Percentiles rank a stretch among this genome's conserved stretches.
Evolutionary conservation across 441 rosid species (phyloP).

Genomic region (Rhodomyrtus psidioides): DNA sequence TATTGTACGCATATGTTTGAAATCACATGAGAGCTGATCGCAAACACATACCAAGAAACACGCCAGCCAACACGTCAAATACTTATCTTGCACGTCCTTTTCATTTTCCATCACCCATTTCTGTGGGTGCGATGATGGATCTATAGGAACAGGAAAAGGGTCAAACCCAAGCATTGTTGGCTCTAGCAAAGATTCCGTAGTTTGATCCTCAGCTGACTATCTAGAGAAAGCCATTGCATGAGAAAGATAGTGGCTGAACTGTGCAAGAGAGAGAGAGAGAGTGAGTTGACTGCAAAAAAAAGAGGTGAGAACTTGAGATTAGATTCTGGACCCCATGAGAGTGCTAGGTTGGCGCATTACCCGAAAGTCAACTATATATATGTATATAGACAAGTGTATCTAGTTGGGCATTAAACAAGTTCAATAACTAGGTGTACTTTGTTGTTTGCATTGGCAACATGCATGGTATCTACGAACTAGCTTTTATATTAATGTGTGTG

Average conservation of each 20-base stretch:
- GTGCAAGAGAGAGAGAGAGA: background rate
- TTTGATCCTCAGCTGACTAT: background rate
- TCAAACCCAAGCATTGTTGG: background rate
- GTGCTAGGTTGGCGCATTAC: constrained; percentile 3
- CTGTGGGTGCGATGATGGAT: background rate
- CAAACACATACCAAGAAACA: background rate
- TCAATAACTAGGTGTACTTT: background rate
- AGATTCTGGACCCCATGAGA: background rate
- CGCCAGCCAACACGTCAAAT: background rate
- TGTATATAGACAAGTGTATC: background rate
- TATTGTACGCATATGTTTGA: background rate
- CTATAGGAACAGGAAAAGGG: background rate
- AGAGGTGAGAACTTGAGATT: background rate
- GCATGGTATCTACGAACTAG: background rate
- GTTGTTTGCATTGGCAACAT: background rate
- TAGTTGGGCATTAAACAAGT: background rate
- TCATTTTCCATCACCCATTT: background rate
- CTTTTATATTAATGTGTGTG: background rate
- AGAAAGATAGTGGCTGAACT: background rate
- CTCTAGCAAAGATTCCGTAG: background rate
- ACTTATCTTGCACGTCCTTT: constrained; percentile 2
- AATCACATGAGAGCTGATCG: background rate
- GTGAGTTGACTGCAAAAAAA: background rate
- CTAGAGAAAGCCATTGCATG: background rate
- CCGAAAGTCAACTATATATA: constrained; percentile 15